phyloP scores from a whole-genome alignment of 2,329 filamentous ascomycete genomes.

The Ophiostoma sp. region DNA sequence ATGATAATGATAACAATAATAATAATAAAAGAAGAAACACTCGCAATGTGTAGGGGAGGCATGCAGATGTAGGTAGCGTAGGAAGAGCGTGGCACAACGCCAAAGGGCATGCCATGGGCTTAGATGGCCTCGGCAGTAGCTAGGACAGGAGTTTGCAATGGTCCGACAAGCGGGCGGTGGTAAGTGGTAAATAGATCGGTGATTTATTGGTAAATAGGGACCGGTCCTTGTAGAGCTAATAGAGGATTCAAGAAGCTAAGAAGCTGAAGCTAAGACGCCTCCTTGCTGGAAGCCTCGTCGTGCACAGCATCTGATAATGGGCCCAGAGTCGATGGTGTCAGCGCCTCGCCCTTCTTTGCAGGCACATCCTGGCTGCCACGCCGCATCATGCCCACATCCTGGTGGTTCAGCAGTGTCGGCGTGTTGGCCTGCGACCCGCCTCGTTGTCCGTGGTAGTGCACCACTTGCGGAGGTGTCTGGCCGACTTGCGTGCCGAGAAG shows the following conservation, averaged over 20 bases:
- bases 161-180: background rate
- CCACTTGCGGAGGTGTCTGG: slow-evolving; percentile 59
- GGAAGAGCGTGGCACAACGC: too few relatives aligned
- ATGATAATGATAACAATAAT: background rate
- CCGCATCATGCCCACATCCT: slow-evolving; percentile 44
- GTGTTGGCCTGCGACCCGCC: slow-evolving; percentile 64
- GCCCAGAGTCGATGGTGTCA: slow-evolving; percentile 38
- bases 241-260: background rate
- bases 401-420: slow-evolving; percentile 51
- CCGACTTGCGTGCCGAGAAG: slow-evolving; percentile 58
- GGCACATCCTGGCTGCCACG: slow-evolving; percentile 46
- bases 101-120: background rate
- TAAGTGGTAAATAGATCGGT: background rate
- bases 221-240: too few relatives aligned
- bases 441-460: slow-evolving; percentile 62
- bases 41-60: background rate
- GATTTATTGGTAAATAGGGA: too few relatives aligned
- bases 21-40: background rate
- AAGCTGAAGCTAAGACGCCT: slow-evolving; percentile 24
- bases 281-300: slow-evolving; percentile 22
- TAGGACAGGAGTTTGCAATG: background rate
- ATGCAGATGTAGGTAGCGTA: background rate
- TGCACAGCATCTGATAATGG: slow-evolving; percentile 37
- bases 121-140: background rate
- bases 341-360: slow-evolving; percentile 38